These are phyloP conservation scores for Steccherinum ochraceum DNA, from an alignment of 768 basidiomycete genomes.

Conservation along the genomic window DNA sequence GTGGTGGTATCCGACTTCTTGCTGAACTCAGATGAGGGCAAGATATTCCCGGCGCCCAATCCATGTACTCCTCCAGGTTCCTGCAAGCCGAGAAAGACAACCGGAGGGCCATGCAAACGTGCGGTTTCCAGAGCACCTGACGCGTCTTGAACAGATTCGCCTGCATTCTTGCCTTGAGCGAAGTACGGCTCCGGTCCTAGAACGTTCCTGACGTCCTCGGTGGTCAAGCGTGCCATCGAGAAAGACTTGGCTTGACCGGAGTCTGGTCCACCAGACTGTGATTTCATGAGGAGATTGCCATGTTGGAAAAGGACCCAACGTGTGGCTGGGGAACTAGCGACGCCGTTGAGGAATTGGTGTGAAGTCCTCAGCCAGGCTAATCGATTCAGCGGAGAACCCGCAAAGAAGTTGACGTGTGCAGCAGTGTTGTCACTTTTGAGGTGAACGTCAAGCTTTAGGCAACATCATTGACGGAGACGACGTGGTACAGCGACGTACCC, in stretches of 20 bases:
- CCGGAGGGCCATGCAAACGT: constrained; percentile 45
- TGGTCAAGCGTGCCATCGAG: constrained; percentile 46
- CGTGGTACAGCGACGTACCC: background rate
- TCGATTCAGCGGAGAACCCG: constrained; percentile 66
- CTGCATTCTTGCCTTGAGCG: constrained; percentile 50
- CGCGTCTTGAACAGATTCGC: constrained; percentile 18
- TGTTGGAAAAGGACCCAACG: constrained; percentile 75
- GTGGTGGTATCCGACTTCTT: constrained; percentile 33
- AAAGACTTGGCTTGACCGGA: constrained; percentile 11
- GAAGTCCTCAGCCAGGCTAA: constrained; percentile 77
- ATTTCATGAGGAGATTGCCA: constrained; percentile 55
- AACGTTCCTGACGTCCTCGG: constrained; percentile 48
- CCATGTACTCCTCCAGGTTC: constrained; percentile 33
- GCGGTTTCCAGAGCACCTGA: constrained; percentile 39
- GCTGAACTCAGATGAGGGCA: constrained; percentile 57
- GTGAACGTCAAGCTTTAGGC: too few relatives aligned
- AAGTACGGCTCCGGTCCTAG: constrained; percentile 64
- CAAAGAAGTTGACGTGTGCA: constrained; percentile 34
- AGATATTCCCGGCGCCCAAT: constrained; percentile 32
- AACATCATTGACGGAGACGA: too few relatives aligned
- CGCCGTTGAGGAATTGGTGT: constrained; percentile 63
- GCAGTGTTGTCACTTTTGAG: constrained; percentile 9
- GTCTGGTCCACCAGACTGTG: constrained; percentile 15
- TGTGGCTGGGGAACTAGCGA: constrained; percentile 50
- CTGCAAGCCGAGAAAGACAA: constrained; percentile 77